Evolutionary conservation across 139 green algal genomes (phyloP), one percentile per base, ranked within the genome.

Genomic region (Tetraselmis striata): DNA sequence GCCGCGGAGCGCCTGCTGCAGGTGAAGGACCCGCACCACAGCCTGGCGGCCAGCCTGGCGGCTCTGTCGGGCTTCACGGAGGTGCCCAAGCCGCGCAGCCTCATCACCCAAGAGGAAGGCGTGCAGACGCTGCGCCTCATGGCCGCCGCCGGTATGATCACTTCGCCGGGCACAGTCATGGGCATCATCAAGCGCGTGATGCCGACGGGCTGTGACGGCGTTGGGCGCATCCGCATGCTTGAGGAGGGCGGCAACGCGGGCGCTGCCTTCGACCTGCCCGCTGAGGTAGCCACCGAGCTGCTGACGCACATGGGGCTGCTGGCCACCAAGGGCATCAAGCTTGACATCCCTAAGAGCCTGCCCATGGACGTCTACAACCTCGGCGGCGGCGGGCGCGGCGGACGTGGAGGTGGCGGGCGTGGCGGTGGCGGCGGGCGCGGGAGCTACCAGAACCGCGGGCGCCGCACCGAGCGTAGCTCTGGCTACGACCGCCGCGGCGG

Each of bases 11-110:
- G 87, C 32, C 84, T 98, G 59, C 83, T 98, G 31, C 78, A 82
- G 0, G 81, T 87, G 83, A 29, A 78, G 27, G 30, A 58, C 18
- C 28, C 75, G 23, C 74, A 81, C 2, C 30, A 76, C 1, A 81
- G 93, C 74, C 85, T 98, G 59, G 92, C 94, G n/a, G 89, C 90
- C 2, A 94, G 95, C 2, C 91, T 99, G 30, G 96, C 95, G 0
- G 88, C 92, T 26, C 88, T 99, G 83, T 93, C 83, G 30, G 96
- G 96, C 77, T 95, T 98, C 86, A 90, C 86, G 76, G 84, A 92
- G 29, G 84, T 93, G n/a, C 93, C 94, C 30, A 82, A 94, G 82
- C 84, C 88, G 23, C 90, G 88, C 81, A 90, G 83, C 76, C 83
- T 93, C 86, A 88, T 98, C 30, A 95, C 92, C 0, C 88, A 93